A percentile compares a stretch with the other conserved stretches of the same genome.
phyloP scores from a whole-genome alignment of 768 basidiomycete genomes.

The Tremella fuciformis region DNA sequence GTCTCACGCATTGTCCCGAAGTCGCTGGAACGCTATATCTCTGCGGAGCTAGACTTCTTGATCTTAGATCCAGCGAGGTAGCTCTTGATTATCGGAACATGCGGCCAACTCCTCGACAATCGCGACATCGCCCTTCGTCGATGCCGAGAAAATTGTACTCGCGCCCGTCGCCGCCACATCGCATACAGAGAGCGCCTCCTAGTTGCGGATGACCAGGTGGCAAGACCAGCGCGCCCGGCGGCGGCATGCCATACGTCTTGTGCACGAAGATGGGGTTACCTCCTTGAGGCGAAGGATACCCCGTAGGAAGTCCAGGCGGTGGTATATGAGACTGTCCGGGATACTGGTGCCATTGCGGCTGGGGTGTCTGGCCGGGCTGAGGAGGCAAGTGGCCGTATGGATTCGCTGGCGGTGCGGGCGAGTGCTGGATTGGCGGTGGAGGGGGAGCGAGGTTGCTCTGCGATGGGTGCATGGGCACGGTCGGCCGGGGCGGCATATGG shows the following conservation, averaged over 20 bases:
- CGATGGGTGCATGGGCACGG: too few species aligned
- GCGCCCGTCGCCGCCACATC: slow-evolving; percentile 40
- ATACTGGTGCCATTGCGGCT: slow-evolving; percentile 18
- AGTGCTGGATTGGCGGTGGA: not conserved
- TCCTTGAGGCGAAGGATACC: slow-evolving; percentile 6
- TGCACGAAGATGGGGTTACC: slow-evolving; percentile 29
- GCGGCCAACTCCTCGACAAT: slow-evolving; percentile 40
- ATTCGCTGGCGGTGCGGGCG: not conserved
- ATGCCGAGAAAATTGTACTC: slow-evolving; percentile 38
- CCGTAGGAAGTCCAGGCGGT: slow-evolving; percentile 22
- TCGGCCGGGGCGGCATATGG: not conserved
- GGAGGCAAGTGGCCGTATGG: not conserved
- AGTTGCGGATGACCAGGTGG: slow-evolving; percentile 43
- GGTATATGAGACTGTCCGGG: slow-evolving; percentile 24
- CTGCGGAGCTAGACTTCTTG: too few species aligned
- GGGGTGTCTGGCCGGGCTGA: not conserved
- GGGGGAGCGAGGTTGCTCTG: not conserved
- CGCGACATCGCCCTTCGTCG: slow-evolving; percentile 36
- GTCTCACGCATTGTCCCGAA: too few species aligned
- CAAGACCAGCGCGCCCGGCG: slow-evolving; percentile 37
- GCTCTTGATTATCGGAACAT: too few species aligned
- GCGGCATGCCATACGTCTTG: slow-evolving; percentile 17
- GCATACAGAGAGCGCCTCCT: slow-evolving; percentile 39
- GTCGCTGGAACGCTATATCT: too few species aligned
- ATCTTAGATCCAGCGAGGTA: too few species aligned